phyloP scores from a whole-genome alignment of 352 stramenopile species.

The Pythium angustatum region DNA sequence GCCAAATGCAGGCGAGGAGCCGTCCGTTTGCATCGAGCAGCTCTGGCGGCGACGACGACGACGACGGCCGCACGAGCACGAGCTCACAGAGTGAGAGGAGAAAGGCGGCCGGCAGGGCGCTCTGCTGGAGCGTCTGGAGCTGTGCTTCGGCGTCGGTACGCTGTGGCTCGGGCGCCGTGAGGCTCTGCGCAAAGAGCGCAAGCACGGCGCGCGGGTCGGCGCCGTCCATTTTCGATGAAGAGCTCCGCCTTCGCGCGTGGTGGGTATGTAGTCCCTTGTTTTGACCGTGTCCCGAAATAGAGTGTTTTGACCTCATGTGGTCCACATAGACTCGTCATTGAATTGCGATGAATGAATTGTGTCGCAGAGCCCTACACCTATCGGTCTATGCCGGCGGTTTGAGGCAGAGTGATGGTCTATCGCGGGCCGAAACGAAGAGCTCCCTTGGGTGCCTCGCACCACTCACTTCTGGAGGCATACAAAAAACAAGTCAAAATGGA shows the following conservation, averaged over 20 bases:
- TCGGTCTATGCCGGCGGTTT: background rate
- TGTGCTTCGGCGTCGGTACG: constrained; percentile 55
- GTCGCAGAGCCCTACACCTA: background rate
- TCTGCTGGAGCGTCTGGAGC: constrained; percentile 52
- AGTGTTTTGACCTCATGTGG: constrained; percentile 1
- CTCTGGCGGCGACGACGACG: constrained; percentile 30
- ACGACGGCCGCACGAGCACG: constrained; percentile 45
- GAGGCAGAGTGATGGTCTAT: constrained; percentile 27
- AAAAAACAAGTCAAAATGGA: constrained; percentile 59
- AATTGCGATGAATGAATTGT: constrained; percentile 26
- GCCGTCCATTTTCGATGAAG: constrained; percentile 18
- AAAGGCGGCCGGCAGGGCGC: constrained; percentile 35
- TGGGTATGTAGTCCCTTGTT: constrained; percentile 29
- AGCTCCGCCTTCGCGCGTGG: constrained; percentile 11
- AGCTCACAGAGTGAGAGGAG: constrained; percentile 50
- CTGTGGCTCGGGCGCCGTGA: constrained; percentile 39
- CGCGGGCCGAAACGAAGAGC: background rate
- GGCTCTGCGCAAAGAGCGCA: constrained; percentile 51
- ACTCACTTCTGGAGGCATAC: constrained; percentile 65
- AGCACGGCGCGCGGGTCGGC: constrained; percentile 33
- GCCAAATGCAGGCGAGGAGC: constrained; percentile 71
- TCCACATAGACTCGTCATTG: constrained; percentile 14
- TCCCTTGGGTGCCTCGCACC: constrained; percentile 23
- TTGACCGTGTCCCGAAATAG: background rate
- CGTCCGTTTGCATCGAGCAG: constrained; percentile 54